These are phyloP conservation scores for Trypanosoma congolense DNA, from an alignment of 208 protist species.

Conservation along the genomic window DNA sequence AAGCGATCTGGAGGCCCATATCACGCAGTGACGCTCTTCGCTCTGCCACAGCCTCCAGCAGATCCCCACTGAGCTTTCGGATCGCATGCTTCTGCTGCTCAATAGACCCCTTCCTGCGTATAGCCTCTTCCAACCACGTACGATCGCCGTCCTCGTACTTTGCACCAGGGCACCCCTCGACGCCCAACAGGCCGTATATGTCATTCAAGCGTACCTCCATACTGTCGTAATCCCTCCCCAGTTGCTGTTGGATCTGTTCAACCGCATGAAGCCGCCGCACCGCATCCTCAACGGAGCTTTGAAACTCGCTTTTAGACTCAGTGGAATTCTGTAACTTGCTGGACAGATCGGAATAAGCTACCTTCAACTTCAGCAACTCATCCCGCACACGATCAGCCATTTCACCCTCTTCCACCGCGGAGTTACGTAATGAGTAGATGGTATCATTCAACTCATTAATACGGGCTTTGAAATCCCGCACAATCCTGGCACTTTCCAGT, in stretches of 20 bases:
- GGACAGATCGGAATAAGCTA: constrained; percentile 27
- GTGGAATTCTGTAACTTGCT: constrained; percentile 28
- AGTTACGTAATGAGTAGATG: constrained; percentile 43
- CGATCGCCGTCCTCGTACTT: constrained; percentile 37
- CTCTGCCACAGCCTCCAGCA: constrained; percentile 53
- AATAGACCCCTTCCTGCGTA: constrained; percentile 40
- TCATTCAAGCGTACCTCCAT: constrained; percentile 45
- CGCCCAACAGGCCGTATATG: constrained; percentile 21
- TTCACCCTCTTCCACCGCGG: constrained; percentile 52
- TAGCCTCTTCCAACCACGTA: constrained; percentile 56
- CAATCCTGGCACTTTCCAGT: constrained; percentile 28
- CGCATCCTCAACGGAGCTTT: constrained; percentile 9
- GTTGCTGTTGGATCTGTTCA: constrained; percentile 39
- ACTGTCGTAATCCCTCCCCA: constrained; percentile 35
- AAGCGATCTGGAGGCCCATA: constrained; percentile 37
- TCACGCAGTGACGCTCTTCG: constrained; percentile 49
- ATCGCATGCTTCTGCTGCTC: constrained; percentile 48
- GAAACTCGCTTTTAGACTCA: constrained; percentile 23
- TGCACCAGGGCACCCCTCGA: constrained; percentile 54
- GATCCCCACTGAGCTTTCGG: constrained; percentile 41
- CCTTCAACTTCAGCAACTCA: constrained; percentile 30
- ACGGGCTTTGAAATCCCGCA: constrained; percentile 43
- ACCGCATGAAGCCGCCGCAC: constrained; percentile 26
- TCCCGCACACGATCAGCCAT: constrained; percentile 43
- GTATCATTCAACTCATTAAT: constrained; percentile 59